These are phyloP conservation scores for Leishmania major DNA, from an alignment of 208 protist species.

Conservation along the genomic window DNA sequence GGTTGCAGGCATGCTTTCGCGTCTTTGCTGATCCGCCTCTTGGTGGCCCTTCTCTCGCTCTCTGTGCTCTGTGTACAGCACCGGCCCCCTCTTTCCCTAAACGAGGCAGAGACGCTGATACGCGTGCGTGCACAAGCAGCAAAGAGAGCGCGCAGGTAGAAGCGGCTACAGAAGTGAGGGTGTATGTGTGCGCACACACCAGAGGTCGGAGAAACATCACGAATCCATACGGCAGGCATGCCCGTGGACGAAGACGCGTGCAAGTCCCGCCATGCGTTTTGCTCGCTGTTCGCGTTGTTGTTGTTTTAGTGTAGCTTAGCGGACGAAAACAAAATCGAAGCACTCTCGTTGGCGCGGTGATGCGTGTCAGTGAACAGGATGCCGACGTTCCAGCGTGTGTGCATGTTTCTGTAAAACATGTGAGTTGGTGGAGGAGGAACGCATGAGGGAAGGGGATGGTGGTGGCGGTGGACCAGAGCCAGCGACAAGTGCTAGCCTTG, in stretches of 20 bases:
- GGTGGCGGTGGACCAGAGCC: background rate
- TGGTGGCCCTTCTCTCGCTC: background rate
- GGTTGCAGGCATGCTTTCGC: background rate
- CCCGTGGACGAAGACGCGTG: background rate
- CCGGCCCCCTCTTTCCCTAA: background rate
- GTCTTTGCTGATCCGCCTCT: background rate
- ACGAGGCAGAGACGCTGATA: background rate
- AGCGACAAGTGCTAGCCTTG: background rate
- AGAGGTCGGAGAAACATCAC: no score
- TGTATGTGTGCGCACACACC: background rate
- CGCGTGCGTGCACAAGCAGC: background rate
- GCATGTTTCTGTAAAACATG: background rate
- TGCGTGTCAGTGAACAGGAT: background rate
- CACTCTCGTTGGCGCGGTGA: background rate
- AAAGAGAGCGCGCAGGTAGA: background rate
- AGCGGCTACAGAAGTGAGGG: no score
- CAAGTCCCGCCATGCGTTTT: background rate
- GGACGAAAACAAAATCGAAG: constrained; percentile 19
- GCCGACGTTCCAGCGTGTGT: background rate
- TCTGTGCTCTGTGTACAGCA: background rate
- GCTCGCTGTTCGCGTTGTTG: background rate
- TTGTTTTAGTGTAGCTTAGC: constrained; percentile 5
- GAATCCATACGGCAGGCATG: background rate
- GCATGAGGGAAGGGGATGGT: background rate
- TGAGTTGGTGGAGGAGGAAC: background rate